Evolutionary conservation across 208 protist genomes (phyloP).

Genomic region (Crithidia brevicula): DNA sequence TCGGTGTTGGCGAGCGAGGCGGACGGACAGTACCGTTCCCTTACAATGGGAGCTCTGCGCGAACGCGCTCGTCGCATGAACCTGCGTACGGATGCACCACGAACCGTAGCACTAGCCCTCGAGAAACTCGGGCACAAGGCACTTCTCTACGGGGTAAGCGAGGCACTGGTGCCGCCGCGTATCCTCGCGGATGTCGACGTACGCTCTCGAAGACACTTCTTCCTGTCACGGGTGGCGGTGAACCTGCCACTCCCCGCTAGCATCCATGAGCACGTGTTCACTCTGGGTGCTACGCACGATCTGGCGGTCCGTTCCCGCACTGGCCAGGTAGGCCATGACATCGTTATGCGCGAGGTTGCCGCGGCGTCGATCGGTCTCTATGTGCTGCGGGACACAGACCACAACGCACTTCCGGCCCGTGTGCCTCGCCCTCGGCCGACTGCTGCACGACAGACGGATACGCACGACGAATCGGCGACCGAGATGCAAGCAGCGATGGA

Average conservation of each 20-base stretch:
- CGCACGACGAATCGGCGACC: background rate
- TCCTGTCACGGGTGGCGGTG: background rate
- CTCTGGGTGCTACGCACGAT: background rate
- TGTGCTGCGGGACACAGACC: background rate
- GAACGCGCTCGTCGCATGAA: background rate
- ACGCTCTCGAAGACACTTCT: background rate
- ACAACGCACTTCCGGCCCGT: background rate
- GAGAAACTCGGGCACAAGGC: background rate
- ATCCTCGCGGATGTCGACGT: background rate
- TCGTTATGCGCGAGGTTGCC: background rate
- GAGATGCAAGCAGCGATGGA: background rate
- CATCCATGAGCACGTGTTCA: background rate
- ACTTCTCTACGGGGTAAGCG: background rate
- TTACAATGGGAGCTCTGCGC: background rate
- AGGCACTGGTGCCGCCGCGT: background rate
- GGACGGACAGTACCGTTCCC: slow-evolving; percentile 1
- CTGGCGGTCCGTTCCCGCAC: background rate
- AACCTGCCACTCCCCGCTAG: background rate
- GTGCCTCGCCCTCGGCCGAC: background rate
- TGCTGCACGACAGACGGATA: background rate
- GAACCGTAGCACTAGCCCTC: background rate
- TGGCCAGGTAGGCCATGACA: background rate
- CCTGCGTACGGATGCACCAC: background rate
- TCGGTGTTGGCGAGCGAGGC: background rate
- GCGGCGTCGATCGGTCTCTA: background rate